These are phyloP conservation scores for Nemania sp. DNA, from an alignment of 2,329 filamentous ascomycete species.

Conservation along the genomic window DNA sequence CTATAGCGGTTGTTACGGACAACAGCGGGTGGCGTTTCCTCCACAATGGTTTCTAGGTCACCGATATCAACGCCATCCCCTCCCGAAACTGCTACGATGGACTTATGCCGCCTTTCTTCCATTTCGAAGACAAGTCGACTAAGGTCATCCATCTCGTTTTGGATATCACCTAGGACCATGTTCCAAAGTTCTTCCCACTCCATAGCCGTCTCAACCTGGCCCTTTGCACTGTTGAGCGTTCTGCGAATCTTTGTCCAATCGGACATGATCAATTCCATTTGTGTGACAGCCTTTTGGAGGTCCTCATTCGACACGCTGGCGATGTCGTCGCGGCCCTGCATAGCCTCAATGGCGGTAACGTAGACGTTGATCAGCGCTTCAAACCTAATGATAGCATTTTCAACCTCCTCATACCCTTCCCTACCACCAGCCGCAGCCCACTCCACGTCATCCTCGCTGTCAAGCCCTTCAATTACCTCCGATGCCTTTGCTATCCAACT, in stretches of 20 bases:
- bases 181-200: constrained; percentile 99
- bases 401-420: constrained; percentile 80
- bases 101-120: constrained; percentile 93
- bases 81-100: constrained; percentile 70
- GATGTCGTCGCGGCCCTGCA: constrained; percentile 85
- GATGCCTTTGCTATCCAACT: constrained; percentile 94
- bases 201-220: constrained; percentile 96
- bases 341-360: constrained; percentile 90
- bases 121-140: constrained; percentile 92
- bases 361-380: constrained; percentile 93
- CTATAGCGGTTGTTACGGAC: constrained; percentile 76
- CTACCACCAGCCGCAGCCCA: constrained; percentile 92
- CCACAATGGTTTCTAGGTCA: constrained; percentile 92
- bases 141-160: constrained; percentile 84
- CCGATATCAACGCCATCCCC: constrained; percentile 81
- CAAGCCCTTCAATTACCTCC: constrained; percentile 87
- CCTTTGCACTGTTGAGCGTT: constrained; percentile 82
- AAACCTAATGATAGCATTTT: constrained; percentile 82
- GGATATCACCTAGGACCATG: constrained; percentile 91
- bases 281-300: constrained; percentile 78
- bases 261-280: constrained; percentile 88
- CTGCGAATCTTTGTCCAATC: constrained; percentile 88
- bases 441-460: constrained; percentile 96
- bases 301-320: constrained; percentile 75
- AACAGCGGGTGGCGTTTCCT: constrained; percentile 76